Base-by-base conservation (phyloP, 2,329 filamentous ascomycete genomes). In the Proliferodiscus dingleyae region DNA sequence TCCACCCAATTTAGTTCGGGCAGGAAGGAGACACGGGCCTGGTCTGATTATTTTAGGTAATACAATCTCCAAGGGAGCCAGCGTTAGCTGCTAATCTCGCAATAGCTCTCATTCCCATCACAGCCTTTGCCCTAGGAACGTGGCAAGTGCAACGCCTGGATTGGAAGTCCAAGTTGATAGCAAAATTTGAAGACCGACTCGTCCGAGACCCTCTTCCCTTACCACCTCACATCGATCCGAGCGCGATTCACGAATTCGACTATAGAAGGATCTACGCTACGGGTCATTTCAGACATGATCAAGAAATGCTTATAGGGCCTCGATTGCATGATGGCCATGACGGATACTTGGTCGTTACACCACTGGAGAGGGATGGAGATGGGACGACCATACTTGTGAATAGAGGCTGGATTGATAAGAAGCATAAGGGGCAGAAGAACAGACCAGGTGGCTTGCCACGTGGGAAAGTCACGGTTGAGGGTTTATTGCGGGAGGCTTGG, bases 301-400 rank as follows among this genome's bases (percentile, higher is more conserved):
- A 87, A 64, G 93, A 98, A 72, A 98, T 98, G 90, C 74, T 98
- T 42, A 82, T 98, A 49, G 93, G 93, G 1, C 93, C 93, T 46
- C 81, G 93, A 38, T 81, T 95, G 71, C 78, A 82, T 51, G 91
- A 98, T 52, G 91, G 91, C 10, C 80, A 91, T 61, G 85, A 95
- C 62, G 93, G 93, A 2, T 98, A 82, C 68, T 79, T 94, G 60
- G 91, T 98, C 29, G 72, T 98, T 19, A 98, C 93, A 36, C 93
- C 93, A 16, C 72, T 98, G 4, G 89, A 96, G 68, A 73, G 90
- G 41, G 73, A 74, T 2, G 73, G 70, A 7, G 73, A 71, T 42
- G 67, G 71, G 21, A 82, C 79, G 30, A 93, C 87, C 5, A 83
- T 98, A 22, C 69, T 98, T 41, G 84, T 97, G 9, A 93, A 90